These are phyloP conservation scores for Boletus semigastroideus DNA, from an alignment of 1,284 basidiomycete genomes.

Conservation along the genomic window DNA sequence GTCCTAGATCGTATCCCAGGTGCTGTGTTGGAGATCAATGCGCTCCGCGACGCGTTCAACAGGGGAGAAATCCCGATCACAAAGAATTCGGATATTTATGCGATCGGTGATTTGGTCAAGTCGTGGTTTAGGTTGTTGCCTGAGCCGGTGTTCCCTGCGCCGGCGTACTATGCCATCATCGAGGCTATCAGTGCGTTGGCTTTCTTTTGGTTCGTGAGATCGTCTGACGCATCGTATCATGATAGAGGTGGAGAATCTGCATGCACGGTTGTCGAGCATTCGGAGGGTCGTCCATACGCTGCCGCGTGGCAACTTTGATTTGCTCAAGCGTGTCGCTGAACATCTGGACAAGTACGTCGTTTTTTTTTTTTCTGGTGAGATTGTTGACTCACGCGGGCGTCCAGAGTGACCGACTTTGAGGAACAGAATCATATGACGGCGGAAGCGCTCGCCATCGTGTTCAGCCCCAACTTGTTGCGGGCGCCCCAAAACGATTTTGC, in stretches of 20 bases:
- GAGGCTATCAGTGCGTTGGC: conserved; percentile 58
- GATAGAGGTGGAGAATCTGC: conserved; percentile 64
- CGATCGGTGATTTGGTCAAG: conserved; percentile 79
- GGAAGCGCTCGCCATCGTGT: conserved; percentile 78
- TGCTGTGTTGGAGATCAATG: conserved; percentile 64
- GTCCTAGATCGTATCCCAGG: conserved; percentile 77
- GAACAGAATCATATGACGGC: conserved; percentile 86
- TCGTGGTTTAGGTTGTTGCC: conserved; percentile 81
- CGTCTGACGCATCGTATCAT: conserved; percentile 6
- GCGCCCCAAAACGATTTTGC: conserved; percentile 73
- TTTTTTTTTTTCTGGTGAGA: not conserved
- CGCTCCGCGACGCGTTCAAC: conserved; percentile 72
- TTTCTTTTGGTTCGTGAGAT: not conserved
- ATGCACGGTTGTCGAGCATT: conserved; percentile 62
- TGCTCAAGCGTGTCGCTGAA: conserved; percentile 72
- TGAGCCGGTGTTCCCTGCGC: conserved; percentile 72
- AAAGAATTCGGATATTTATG: conserved; percentile 68
- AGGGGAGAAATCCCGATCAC: conserved; percentile 65
- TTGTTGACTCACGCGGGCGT: not conserved
- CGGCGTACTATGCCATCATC: conserved; percentile 66
- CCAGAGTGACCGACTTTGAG: conserved; percentile 79
- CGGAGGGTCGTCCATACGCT: conserved; percentile 66
- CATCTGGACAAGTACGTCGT: conserved; percentile 72
- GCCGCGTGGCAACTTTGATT: conserved; percentile 69
- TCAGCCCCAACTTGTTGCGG: conserved; percentile 74